phyloP scores from a whole-genome alignment of 768 basidiomycete genomes.

The Baorangia bicolor region DNA sequence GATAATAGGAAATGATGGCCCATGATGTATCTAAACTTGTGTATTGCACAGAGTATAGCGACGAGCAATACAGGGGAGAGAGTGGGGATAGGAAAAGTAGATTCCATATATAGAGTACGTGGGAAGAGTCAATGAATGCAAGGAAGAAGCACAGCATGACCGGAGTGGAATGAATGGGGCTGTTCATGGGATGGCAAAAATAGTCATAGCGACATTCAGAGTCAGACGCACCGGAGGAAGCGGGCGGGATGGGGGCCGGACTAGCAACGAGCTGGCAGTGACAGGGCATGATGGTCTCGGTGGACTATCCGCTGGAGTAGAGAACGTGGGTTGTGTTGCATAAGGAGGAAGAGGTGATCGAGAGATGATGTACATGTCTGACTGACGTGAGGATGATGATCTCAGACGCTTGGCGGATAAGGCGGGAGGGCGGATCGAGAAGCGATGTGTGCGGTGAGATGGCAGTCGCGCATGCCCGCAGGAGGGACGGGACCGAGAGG shows the following conservation, averaged over 20 bases:
- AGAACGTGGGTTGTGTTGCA: background rate
- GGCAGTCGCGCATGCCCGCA: conserved; percentile 16
- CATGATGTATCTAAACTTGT: too few relatives aligned
- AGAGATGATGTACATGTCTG: background rate
- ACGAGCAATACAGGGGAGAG: background rate
- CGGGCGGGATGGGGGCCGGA: background rate
- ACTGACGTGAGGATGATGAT: background rate
- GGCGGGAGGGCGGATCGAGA: background rate
- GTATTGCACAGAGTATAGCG: background rate
- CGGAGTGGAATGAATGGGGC: conserved; percentile 3
- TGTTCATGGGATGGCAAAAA: conserved; percentile 9
- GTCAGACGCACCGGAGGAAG: background rate
- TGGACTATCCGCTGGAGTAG: background rate
- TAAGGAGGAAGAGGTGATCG: background rate
- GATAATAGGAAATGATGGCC: too few relatives aligned
- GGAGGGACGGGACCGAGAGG: conserved; percentile 5
- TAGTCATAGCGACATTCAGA: conserved; percentile 1
- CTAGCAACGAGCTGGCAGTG: background rate
- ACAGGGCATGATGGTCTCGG: background rate
- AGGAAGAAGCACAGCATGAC: conserved; percentile 8
- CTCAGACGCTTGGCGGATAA: background rate
- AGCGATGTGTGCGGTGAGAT: conserved; percentile 2
- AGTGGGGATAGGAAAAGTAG: background rate
- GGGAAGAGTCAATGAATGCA: background rate
- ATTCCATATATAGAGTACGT: conserved; percentile 14